These are phyloP conservation scores for Acer campestre DNA, from an alignment of 345 rosid genomes.

Conservation along the genomic window DNA sequence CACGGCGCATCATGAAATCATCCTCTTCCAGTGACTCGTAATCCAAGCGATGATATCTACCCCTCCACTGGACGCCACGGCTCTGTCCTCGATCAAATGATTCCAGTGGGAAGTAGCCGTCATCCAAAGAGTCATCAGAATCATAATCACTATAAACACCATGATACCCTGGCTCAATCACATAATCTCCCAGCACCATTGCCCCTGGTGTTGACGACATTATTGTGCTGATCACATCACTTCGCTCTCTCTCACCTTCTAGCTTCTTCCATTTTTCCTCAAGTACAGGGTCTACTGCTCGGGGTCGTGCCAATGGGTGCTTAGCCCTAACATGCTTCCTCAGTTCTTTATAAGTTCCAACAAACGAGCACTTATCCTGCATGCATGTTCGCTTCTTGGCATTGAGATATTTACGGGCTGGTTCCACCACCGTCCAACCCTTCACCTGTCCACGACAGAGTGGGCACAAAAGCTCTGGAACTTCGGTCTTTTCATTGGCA, in stretches of 20 bases:
- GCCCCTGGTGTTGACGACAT: constrained; percentile 85
- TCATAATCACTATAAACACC: constrained; percentile 45
- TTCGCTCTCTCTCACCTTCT: constrained; percentile 65
- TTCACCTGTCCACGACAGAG: constrained; percentile 90
- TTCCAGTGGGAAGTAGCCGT: constrained; percentile 40
- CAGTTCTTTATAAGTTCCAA: constrained; percentile 63
- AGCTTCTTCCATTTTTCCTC: constrained; percentile 81
- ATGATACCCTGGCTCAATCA: constrained; percentile 64
- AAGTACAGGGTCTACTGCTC: constrained; percentile 71
- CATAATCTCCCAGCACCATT: constrained; percentile 81
- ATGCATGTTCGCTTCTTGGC: constrained; percentile 72
- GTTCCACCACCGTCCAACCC: constrained; percentile 91
- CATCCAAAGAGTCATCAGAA: constrained; percentile 58
- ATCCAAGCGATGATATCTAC: constrained; percentile 35
- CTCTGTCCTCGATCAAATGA: constrained; percentile 37
- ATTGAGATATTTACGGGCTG: constrained; percentile 65
- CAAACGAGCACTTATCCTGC: constrained; percentile 71
- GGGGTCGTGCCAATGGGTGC: constrained; percentile 76
- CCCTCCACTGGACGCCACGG: constrained; percentile 27
- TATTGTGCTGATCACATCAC: constrained; percentile 72
- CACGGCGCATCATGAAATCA: constrained; percentile 35
- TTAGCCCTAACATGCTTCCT: constrained; percentile 77
- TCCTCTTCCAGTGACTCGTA: constrained; percentile 45
- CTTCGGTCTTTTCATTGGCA: constrained; percentile 41
- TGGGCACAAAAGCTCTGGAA: constrained; percentile 76